Conservation (phyloP, 1,139 yeast species). For the Blastobotrys ciferrii region DNA sequence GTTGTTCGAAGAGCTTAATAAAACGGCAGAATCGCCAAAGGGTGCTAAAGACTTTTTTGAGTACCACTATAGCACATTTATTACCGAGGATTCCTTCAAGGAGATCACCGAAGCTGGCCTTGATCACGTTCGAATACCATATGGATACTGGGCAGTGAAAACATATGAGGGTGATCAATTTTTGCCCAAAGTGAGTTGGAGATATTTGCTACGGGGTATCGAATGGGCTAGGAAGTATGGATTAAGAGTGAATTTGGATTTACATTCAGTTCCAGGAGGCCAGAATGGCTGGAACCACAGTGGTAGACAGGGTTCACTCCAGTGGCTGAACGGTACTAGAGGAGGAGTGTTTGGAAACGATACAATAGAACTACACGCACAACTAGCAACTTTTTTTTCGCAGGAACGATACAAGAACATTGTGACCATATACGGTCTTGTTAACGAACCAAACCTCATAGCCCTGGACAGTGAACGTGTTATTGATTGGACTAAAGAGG, state of each 20-base stretch:
- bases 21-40: constrained; percentile 47
- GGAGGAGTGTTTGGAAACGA: constrained; percentile 34
- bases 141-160: constrained; percentile 89
- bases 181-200: constrained; percentile 67
- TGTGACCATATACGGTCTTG: constrained; percentile 73
- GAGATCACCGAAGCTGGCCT: constrained; percentile 67
- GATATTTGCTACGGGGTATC: constrained; percentile 69
- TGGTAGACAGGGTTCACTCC: constrained; percentile 64
- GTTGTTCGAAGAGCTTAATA: constrained; percentile 44
- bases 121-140: constrained; percentile 82
- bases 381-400: constrained; percentile 61
- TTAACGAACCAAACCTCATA: constrained; percentile 49
- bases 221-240: constrained; percentile 66
- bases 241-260: constrained; percentile 77
- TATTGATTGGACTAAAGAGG: constrained; percentile 35
- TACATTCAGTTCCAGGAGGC: constrained; percentile 91
- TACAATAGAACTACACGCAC: constrained; percentile 42
- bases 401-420: constrained; percentile 60
- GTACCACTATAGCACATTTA: constrained; percentile 72
- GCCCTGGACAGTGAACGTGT: constrained; percentile 30
- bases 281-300: constrained; percentile 94
- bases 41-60: constrained; percentile 42
- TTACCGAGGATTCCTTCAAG: constrained; percentile 65
- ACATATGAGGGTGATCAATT: constrained; percentile 67
- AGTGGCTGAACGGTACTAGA: constrained; percentile 53